These are phyloP conservation scores for Fusarium paranaense DNA, from an alignment of 2,329 filamentous ascomycete species.

Conservation along the genomic window DNA sequence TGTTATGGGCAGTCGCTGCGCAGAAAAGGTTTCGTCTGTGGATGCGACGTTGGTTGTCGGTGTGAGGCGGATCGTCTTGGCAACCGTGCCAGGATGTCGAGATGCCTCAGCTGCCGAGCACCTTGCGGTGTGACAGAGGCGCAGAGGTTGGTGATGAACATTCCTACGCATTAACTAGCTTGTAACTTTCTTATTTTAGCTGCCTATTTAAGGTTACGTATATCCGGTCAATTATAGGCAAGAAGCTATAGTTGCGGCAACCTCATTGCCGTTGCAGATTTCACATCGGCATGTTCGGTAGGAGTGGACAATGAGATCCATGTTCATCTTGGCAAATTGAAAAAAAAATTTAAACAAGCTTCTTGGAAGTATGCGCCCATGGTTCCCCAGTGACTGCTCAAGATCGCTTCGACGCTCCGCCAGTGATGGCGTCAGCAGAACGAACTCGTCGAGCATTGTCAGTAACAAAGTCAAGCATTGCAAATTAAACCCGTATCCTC, in stretches of 20 bases:
- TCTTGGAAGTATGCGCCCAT: not conserved
- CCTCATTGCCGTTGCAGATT: not conserved
- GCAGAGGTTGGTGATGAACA: not conserved
- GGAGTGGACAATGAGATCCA: not conserved
- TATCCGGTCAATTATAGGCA: not conserved
- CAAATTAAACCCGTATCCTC: not conserved
- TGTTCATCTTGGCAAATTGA: not conserved
- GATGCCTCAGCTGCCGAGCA: not conserved
- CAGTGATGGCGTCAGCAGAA: not conserved
- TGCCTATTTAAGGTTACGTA: not conserved
- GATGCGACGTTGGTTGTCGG: not conserved
- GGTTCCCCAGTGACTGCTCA: not conserved
- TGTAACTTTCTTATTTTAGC: not conserved
- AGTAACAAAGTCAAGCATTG: not conserved
- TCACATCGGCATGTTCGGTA: not conserved
- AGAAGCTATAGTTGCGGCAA: not conserved
- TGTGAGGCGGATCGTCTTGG: not conserved
- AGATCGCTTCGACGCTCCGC: not conserved
- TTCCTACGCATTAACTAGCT: not conserved
- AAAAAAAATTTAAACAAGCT: not conserved
- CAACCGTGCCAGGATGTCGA: not conserved
- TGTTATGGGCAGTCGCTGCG: not conserved
- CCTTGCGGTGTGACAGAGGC: not conserved
- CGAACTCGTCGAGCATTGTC: not conserved
- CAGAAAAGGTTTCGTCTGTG: not conserved